Base-by-base conservation (phyloP, 129 eudicot genomes). In the Calendula officinalis region DNA sequence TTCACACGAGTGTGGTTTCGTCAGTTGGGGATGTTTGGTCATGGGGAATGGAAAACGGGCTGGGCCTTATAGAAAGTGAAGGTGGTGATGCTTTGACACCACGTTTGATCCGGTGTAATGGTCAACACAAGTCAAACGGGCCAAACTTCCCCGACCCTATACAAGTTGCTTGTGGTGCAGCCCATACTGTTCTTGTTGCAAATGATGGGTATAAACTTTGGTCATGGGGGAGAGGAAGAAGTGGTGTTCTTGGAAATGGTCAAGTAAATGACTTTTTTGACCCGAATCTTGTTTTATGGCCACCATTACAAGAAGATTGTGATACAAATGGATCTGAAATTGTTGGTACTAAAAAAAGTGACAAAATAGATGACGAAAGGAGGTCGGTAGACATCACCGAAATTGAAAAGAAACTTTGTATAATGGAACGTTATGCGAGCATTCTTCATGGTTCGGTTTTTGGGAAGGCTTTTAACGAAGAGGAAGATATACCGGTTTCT, bases 1-100 rank as follows among this genome's bases (percentile, higher is more conserved):
- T 87, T 68, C 98, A 92, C 73, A 92, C 96, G 2, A 83, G 89
- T 43, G 80, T 85, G 11, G 91, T 88, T 64, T 92, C 96, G 39
- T 80, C 91, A 8, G 75, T 74, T n/a, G 98, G 98, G 33, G 96
- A 92, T 60, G 91, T 92, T 49, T 92, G 91, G 91, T 85, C 98
- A 64, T 92, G 96, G 96, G 95, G 98, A 42, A 92, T 88, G 98
- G 95, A 85, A 79, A 88, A 77, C 64, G 98, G 98, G 41, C 76
- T 85, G 36, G 98, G 98, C 45, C 71, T 92, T 66, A 66, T 60
- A 0, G 83, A 84, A 75, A 35, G 64, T 0, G 94, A 82, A 58
- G 75, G 83, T 14, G 96, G 95, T 27, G 96, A 92, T 73, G 98
- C 96, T 32, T 60, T 85, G 57, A 61, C 53, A 32, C 96, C 98